Conservation (phyloP, 225 moss, liverwort and hornwort species). For the Climacium dendroides region DNA sequence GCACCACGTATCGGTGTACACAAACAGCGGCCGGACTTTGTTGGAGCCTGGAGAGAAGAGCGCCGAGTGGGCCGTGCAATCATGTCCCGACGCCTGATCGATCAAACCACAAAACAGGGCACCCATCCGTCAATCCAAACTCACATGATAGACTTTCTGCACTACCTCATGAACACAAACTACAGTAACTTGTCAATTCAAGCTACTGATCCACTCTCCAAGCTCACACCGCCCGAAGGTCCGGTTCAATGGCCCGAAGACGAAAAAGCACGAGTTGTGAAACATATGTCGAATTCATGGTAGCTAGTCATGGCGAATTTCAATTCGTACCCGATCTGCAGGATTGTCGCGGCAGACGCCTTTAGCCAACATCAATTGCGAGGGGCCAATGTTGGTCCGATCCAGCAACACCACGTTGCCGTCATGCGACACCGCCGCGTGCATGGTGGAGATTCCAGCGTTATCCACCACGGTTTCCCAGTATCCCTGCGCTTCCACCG, state of each 20-base stretch:
- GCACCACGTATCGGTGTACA: constrained; percentile 54
- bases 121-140: neutral
- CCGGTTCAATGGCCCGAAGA: neutral
- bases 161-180: neutral
- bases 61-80: constrained; percentile 44
- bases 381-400: constrained; percentile 37
- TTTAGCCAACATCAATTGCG: neutral
- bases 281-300: neutral
- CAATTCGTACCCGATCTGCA: constrained; percentile 1
- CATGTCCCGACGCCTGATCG: constrained; percentile 6
- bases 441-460: constrained; percentile 44
- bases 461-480: constrained; percentile 41
- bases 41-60: constrained; percentile 27
- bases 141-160: neutral
- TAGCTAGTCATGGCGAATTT: neutral
- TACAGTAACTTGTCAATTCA: neutral
- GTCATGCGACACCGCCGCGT: constrained; percentile 30
- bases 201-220: neutral
- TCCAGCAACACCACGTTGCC: constrained; percentile 36
- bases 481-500: constrained; percentile 13
- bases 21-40: constrained; percentile 7
- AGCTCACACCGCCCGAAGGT: neutral
- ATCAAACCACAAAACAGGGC: neutral
- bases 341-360: constrained; percentile 35
- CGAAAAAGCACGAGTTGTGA: neutral